Evolutionary conservation across 225 moss, liverwort and hornwort genomes (phyloP).

Genomic region (Sphagnum tenellum): DNA sequence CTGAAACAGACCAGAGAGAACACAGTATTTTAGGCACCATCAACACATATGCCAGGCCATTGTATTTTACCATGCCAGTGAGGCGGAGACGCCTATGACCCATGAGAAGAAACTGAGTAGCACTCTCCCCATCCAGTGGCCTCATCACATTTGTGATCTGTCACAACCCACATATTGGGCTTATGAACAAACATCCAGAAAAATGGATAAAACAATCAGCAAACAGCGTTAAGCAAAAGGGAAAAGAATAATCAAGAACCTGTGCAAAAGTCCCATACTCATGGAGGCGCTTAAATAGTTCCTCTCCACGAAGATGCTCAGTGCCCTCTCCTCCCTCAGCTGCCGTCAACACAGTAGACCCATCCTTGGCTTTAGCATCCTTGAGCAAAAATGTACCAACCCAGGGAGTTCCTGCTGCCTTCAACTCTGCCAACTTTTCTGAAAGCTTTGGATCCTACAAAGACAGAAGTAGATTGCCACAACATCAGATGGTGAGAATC

Average conservation of each 20-base stretch:
- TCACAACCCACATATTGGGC: neutral
- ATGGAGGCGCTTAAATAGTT: slow-evolving; percentile 85
- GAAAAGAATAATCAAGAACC: slow-evolving; percentile 27
- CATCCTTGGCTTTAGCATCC: slow-evolving; percentile 64
- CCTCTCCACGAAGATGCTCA: slow-evolving; percentile 80
- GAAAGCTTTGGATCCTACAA: slow-evolving; percentile 84
- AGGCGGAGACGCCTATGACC: slow-evolving; percentile 91
- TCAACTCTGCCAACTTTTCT: slow-evolving; percentile 83
- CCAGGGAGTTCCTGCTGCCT: slow-evolving; percentile 89
- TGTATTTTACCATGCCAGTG: slow-evolving; percentile 70
- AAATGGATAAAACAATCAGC: too few relatives aligned
- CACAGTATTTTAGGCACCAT: neutral
- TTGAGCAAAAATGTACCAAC: slow-evolving; percentile 90
- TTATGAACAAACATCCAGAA: too few relatives aligned
- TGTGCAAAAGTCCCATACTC: slow-evolving; percentile 98
- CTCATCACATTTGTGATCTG: slow-evolving; percentile 96
- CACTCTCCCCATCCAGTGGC: slow-evolving; percentile 77
- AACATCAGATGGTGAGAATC: neutral
- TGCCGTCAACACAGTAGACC: slow-evolving; percentile 48
- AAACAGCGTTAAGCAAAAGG: too few relatives aligned
- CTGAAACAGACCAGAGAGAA: neutral
- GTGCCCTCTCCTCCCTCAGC: slow-evolving; percentile 61
- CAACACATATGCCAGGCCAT: neutral
- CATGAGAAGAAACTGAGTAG: slow-evolving; percentile 90
- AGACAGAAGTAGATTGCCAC: neutral